phyloP scores from a whole-genome alignment of 2,329 filamentous ascomycete species.

The Cytospora piceae region DNA sequence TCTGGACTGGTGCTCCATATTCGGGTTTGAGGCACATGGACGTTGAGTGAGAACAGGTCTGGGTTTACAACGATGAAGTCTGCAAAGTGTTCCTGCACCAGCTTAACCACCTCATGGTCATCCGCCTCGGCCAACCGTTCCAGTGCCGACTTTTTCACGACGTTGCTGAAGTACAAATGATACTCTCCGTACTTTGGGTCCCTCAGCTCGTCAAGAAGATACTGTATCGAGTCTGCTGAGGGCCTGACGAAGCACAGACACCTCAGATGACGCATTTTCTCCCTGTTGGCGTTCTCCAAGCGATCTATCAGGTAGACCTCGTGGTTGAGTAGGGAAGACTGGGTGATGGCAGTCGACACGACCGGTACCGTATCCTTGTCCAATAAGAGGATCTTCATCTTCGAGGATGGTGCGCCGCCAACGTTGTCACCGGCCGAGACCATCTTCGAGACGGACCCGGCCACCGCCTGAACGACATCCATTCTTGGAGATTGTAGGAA shows the following conservation, averaged over 20 bases:
- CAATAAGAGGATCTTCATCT: constrained; percentile 97
- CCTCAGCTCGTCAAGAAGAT: constrained; percentile 90
- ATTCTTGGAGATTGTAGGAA: constrained; percentile 56
- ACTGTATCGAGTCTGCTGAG: constrained; percentile 88
- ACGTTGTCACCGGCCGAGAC: constrained; percentile 79
- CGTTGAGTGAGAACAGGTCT: constrained; percentile 82
- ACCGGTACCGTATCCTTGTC: constrained; percentile 94
- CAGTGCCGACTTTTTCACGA: constrained; percentile 93
- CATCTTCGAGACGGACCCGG: constrained; percentile 96
- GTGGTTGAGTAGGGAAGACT: constrained; percentile 91
- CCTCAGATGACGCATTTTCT: constrained; percentile 97
- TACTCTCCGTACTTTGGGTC: constrained; percentile 99
- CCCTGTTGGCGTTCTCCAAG: constrained; percentile 83
- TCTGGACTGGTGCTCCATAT: constrained; percentile 85
- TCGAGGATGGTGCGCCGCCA: constrained; percentile 70
- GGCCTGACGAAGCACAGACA: constrained; percentile 93
- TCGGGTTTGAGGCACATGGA: constrained; percentile 72
- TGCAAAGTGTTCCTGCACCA: constrained; percentile 93
- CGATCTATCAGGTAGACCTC: constrained; percentile 98
- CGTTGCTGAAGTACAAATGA: constrained; percentile 95
- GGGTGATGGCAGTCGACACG: constrained; percentile 91
- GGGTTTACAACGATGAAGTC: constrained; percentile 96
- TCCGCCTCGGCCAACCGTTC: constrained; percentile 95
- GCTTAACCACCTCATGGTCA: constrained; percentile 94
- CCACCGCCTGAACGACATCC: constrained; percentile 92